Conservation (phyloP, 139 green algal species). For the Tetraselmis chui region DNA sequence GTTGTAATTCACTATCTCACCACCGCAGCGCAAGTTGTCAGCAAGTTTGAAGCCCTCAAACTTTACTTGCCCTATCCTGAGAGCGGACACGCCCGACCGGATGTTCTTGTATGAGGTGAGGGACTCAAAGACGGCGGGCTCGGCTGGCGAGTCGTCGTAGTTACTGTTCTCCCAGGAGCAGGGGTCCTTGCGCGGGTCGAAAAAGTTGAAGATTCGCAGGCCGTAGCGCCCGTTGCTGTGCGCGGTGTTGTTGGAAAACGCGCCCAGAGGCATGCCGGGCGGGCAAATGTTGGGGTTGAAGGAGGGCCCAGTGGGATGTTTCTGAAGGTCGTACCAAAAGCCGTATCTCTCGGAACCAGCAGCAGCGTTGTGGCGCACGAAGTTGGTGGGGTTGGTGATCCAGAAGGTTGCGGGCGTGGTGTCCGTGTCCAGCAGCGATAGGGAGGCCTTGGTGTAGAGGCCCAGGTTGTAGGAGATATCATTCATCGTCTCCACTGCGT, state of each 20-base stretch:
- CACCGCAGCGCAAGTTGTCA: constrained; percentile 13
- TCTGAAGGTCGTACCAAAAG: not conserved
- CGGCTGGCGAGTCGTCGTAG: not conserved
- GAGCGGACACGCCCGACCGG: not conserved
- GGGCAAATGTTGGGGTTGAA: constrained; percentile 15
- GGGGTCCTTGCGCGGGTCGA: not conserved
- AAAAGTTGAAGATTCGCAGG: constrained; percentile 22
- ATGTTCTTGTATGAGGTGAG: constrained; percentile 14
- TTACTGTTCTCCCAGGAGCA: not conserved
- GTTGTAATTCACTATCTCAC: not conserved
- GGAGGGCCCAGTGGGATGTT: constrained; percentile 27
- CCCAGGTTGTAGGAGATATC: constrained; percentile 54
- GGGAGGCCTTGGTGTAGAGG: constrained; percentile 39
- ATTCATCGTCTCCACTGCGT: constrained; percentile 26
- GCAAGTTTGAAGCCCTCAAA: not conserved
- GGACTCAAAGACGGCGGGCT: not conserved
- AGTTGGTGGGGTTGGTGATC: constrained; percentile 77
- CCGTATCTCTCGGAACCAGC: constrained; percentile 17
- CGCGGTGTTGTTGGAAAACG: constrained; percentile 46
- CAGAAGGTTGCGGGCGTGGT: constrained; percentile 68
- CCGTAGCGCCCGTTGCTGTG: constrained; percentile 64
- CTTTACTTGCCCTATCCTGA: not conserved
- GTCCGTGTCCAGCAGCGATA: constrained; percentile 59
- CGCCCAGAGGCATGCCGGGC: constrained; percentile 14
- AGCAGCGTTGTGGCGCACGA: constrained; percentile 37